Evolutionary conservation across 2,329 filamentous ascomycete species (phyloP), one percentile per base, ranked within the genome.

Genomic region (Cryphonectria naterciae): DNA sequence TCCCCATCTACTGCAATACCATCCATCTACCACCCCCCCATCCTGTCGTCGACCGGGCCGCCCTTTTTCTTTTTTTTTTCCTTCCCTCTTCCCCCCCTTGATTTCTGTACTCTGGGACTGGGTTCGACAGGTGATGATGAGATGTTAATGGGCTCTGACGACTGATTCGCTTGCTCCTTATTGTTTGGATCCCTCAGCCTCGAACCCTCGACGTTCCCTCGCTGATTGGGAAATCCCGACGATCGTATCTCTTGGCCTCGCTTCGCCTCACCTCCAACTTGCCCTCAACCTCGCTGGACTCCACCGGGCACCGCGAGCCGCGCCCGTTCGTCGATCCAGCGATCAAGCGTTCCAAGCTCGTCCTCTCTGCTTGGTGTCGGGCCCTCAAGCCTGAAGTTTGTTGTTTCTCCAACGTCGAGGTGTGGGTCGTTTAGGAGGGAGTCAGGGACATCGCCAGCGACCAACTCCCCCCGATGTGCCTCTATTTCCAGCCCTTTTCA

Each of bases 91-190:
- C 13, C 41, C 19, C 43, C 41, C 41, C 17, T 65, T 49, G 41
- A 49, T 43, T 37, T 28, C 25, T 25, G 25, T 25, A 25, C 25
- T 43, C 17, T 17, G 5, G 25, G 41, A 65, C 17, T 32, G 28
- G 41, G 22, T 17, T 65, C 37, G 39, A 65, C 63, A 35, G 54
- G 68, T 71, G 65, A 72, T 67, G 71, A 68, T 63, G 56, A 68
- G 25, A 71, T 68, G 71, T 71, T 68, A 71, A 65, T 70, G 66
- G 66, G 54, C 49, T 54, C 49, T 62, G 19, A 63, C 66, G 70
- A 72, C 68, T 72, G 58, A 64, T 56, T 52, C 58, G 67, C 52
- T 68, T 70, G 68, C 61, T 70, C 61, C 64, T 28, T 68, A 32
- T 46, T 61, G 65, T 58, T 58, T 67, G 39, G 52, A 28, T 13